Percentiles rank a stretch among this genome's conserved stretches.
Conservation (phyloP, 2,329 filamentous ascomycete species). For the Hirsutella minnesotensis region DNA sequence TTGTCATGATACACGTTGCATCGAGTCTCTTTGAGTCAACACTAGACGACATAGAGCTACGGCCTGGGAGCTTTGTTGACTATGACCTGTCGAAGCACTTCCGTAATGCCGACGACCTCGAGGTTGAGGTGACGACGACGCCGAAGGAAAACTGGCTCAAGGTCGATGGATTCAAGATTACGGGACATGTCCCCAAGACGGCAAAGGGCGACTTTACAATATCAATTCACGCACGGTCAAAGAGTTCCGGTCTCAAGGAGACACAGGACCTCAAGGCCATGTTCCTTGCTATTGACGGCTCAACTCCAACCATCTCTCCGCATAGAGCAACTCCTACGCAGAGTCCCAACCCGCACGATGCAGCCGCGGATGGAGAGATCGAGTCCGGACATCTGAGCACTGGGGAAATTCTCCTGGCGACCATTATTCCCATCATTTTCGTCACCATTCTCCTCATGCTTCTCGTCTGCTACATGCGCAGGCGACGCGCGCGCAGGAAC, state of each 20-base stretch:
- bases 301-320: constrained; percentile 12
- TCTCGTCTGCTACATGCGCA: constrained; percentile 21
- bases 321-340: constrained; percentile 7
- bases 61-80: constrained; percentile 27
- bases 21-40: constrained; percentile 27
- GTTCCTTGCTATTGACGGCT: constrained; percentile 17
- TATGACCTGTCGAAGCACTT: constrained; percentile 32
- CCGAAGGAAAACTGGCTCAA: constrained; percentile 31
- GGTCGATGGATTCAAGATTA: constrained; percentile 24
- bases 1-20: constrained; percentile 28
- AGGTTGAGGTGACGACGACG: constrained; percentile 22
- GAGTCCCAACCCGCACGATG: constrained; percentile 11
- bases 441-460: constrained; percentile 20
- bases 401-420: constrained; percentile 27
- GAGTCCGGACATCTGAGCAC: constrained; percentile 15
- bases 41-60: constrained; percentile 26
- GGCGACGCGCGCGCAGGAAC: constrained; percentile 15
- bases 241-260: constrained; percentile 19
- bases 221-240: constrained; percentile 20
- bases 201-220: constrained; percentile 19
- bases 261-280: constrained; percentile 24
- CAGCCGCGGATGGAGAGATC: constrained; percentile 5
- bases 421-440: constrained; percentile 29
- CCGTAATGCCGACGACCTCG: constrained; percentile 23
- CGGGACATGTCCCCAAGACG: constrained; percentile 26